phyloP scores from a whole-genome alignment of 192 early-diverging fungal genomes.

The Allomyces macrogynus region DNA sequence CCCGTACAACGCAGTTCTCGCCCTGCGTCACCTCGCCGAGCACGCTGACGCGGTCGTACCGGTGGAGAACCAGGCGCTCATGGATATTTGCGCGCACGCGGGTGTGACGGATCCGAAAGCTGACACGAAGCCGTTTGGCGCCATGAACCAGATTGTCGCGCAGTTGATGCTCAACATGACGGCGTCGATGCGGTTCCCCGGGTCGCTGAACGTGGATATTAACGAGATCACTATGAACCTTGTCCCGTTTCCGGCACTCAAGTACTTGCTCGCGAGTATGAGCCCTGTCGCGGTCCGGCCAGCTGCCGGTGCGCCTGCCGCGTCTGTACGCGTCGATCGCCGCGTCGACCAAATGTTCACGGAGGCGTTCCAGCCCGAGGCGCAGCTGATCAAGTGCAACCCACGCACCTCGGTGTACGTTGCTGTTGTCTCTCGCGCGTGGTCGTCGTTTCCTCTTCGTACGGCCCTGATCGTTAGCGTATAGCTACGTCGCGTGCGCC shows the following conservation, averaged over 20 bases:
- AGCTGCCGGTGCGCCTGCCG: too few species aligned
- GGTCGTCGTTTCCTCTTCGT: too few species aligned
- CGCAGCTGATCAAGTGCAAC: slow-evolving; percentile 27
- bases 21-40: neutral
- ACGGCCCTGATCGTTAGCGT: neutral
- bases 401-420: slow-evolving; percentile 15
- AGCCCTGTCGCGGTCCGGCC: too few species aligned
- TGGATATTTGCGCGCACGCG: slow-evolving; percentile 1
- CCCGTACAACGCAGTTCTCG: neutral
- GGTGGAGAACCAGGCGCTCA: slow-evolving; percentile 1
- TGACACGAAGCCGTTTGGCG: neutral
- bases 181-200: slow-evolving; percentile 30
- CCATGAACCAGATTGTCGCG: neutral
- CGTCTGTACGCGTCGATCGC: neutral
- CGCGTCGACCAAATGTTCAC: slow-evolving; percentile 34
- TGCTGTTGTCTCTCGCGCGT: neutral
- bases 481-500: slow-evolving; percentile 25
- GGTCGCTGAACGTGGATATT: slow-evolving; percentile 39
- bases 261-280: too few species aligned
- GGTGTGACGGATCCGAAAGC: neutral
- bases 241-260: slow-evolving; percentile 39
- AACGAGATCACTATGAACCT: slow-evolving; percentile 41
- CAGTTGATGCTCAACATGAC: neutral
- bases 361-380: slow-evolving; percentile 27
- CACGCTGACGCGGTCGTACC: slow-evolving; percentile 1